Evolutionary conservation across 768 basidiomycete species (phyloP).

Genomic region (Amylocystis lapponica): DNA sequence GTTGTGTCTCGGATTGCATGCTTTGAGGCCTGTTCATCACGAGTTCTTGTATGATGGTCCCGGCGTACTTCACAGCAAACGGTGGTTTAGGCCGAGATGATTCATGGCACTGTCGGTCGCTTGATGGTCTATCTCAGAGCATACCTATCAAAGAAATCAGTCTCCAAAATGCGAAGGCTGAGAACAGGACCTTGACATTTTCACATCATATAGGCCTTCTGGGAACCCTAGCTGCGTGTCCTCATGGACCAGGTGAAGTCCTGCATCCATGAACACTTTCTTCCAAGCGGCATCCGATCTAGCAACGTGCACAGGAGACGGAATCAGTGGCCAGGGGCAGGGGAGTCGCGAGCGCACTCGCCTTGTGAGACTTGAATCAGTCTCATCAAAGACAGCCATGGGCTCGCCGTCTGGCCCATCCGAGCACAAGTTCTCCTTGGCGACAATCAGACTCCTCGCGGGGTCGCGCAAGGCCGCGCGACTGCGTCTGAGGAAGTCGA

Average conservation of each 20-base stretch:
- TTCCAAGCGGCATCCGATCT: conserved; percentile 88
- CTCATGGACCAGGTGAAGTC: conserved; percentile 64
- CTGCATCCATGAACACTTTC: conserved; percentile 64
- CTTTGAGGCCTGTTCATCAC: no score
- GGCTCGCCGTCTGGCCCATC: conserved; percentile 49
- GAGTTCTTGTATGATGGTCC: no score
- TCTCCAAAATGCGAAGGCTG: background rate
- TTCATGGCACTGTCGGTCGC: no score
- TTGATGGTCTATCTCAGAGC: conserved; percentile 46
- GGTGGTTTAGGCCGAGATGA: no score
- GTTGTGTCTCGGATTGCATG: no score
- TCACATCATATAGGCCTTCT: conserved; percentile 73
- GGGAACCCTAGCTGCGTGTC: conserved; percentile 83
- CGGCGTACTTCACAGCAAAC: no score
- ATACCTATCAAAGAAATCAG: conserved; percentile 40
- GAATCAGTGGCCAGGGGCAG: conserved; percentile 5
- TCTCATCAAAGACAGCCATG: conserved; percentile 63
- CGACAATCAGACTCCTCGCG: conserved; percentile 59
- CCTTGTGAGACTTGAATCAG: conserved; percentile 91
- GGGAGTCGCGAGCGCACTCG: conserved; percentile 20
- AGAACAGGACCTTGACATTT: conserved; percentile 52
- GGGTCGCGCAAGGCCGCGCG: conserved; percentile 50
- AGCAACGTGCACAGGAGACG: background rate
- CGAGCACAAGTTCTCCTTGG: conserved; percentile 87
- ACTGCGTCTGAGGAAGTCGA: conserved; percentile 66